A percentile compares a stretch with the other conserved stretches of the same genome.
These are phyloP conservation scores for Naegleria lovaniensis DNA, from an alignment of 208 protist species.

Conservation along the genomic window DNA sequence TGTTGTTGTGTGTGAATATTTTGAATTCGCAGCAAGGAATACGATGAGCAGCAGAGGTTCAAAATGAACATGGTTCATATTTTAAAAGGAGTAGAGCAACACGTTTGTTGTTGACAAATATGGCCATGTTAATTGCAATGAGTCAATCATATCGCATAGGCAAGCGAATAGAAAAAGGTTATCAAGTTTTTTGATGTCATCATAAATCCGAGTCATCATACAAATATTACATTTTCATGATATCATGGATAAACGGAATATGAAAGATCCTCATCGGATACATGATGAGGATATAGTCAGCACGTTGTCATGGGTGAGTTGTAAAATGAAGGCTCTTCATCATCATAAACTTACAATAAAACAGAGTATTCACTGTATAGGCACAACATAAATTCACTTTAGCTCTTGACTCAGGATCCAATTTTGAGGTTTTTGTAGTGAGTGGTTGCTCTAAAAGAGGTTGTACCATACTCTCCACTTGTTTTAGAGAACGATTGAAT, in stretches of 20 bases:
- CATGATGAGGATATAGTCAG: neutral
- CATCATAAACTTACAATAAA: neutral
- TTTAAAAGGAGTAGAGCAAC: too few relatives aligned
- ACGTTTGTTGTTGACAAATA: too few relatives aligned
- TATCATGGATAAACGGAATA: too few relatives aligned
- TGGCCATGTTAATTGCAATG: too few relatives aligned
- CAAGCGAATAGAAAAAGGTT: too few relatives aligned
- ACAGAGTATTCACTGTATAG: neutral
- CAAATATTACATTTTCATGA: too few relatives aligned
- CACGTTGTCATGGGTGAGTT: too few relatives aligned
- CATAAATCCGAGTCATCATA: neutral
- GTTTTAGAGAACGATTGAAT: neutral
- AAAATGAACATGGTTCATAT: too few relatives aligned
- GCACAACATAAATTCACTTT: conserved; percentile 11
- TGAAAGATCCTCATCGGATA: too few relatives aligned
- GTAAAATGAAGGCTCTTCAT: neutral
- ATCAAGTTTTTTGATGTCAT: too few relatives aligned
- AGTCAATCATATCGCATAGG: too few relatives aligned
- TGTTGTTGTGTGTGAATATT: neutral
- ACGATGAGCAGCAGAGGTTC: neutral
- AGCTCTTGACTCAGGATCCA: neutral
- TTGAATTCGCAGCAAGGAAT: neutral
- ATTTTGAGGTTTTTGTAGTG: neutral
- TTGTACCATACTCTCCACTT: neutral
- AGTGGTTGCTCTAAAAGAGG: neutral